Base-by-base conservation (phyloP, 371 early-diverging fungal species). In the Zopfochytrium polystomum region DNA sequence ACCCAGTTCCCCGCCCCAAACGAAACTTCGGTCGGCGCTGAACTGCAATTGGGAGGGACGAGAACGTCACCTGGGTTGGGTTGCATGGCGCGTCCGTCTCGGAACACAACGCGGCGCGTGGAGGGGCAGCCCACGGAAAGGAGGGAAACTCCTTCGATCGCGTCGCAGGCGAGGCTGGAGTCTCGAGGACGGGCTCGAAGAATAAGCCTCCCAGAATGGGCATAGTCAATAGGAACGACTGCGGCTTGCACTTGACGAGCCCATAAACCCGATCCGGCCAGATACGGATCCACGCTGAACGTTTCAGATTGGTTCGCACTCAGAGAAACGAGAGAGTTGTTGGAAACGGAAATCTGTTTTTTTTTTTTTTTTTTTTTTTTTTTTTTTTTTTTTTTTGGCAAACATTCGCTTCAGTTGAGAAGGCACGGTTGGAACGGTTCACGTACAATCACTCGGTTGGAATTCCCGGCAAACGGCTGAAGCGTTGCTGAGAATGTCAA, bases 41-140 rank as follows among this genome's bases (percentile, higher is more conserved):
- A 1, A 13, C 29, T 26, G 30, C 60, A 60, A 31, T 44, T 52
- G 9, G 25, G 15, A 22, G 52, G 15, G 5, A 42, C 25, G 13
- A 22, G 27, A 11, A n/a, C n/a, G n/a, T 42, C 13, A 2, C 27
- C 42, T 26, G 52, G 42, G 25, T 2, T 26, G 27, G 1, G 55
- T 23, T 6, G 18, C 13, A 9, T 2, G n/a, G n/a, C 30, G 33
- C 52, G 18, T 2, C 44, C 47, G 4, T 5, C 18, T 0, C 61
- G 50, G 25, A 68, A 45, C 7, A 68, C 60, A 4, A 68, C 34
- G n/a, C 55, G 38, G 2, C 68, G 63, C 4, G 29, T 53, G 27
- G 43, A 32, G 6, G 68, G 64, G 32, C 68, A 68, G 1, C 61
- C 68, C 13, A 63, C 56, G 35, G 31, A 54, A 3, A 61, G 18